Conservation (phyloP, 148 eudicot genomes). For the Rhododendron griersonianum region DNA sequence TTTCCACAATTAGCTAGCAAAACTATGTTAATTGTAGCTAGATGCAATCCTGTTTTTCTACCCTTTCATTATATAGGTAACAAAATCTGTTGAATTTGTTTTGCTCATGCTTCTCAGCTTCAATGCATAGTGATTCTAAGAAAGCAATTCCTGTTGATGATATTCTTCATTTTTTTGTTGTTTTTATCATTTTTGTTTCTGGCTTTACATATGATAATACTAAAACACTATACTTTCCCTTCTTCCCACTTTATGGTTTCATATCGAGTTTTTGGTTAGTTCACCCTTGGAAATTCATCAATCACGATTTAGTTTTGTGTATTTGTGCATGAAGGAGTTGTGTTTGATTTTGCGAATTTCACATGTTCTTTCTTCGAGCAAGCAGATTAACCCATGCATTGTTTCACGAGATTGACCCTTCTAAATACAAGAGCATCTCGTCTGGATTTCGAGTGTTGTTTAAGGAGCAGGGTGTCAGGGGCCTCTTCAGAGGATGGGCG, state of each 20-base stretch:
- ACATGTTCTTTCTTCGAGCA: neutral
- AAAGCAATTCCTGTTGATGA: neutral
- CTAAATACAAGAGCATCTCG: neutral
- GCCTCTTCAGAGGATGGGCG: slow-evolving; percentile 8
- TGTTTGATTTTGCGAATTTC: neutral
- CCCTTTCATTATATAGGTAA: neutral
- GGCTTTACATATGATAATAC: neutral
- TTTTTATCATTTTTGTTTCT: neutral
- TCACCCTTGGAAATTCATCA: neutral
- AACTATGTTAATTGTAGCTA: too few relatives aligned
- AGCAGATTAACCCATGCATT: neutral
- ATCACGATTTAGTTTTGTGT: neutral
- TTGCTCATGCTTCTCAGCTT: neutral
- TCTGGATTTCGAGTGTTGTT: neutral
- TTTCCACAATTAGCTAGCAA: too few relatives aligned
- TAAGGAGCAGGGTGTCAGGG: slow-evolving; percentile 1
- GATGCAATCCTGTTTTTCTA: neutral
- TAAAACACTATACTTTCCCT: neutral
- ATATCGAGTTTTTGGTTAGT: neutral
- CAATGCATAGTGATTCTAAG: neutral
- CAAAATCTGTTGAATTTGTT: neutral
- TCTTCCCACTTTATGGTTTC: neutral
- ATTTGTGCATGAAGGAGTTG: neutral
- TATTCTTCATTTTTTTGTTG: neutral
- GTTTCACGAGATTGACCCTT: neutral